Evolutionary conservation across 768 basidiomycete genomes (phyloP).

Genomic region (Rhodosporidiobolus sp.): DNA sequence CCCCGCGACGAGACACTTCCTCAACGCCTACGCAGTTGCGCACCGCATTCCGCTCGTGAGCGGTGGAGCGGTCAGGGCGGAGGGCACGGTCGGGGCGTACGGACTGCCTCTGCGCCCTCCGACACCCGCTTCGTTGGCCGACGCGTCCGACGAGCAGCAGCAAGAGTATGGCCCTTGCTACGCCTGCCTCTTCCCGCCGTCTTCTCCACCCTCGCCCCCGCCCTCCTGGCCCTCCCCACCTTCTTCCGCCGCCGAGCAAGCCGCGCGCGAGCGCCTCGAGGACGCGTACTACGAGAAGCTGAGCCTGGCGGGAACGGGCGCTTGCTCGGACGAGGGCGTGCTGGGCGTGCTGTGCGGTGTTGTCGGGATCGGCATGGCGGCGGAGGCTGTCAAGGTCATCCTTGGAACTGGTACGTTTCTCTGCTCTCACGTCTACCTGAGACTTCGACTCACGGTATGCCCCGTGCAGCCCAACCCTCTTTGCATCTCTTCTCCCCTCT

Average conservation of each 20-base stretch:
- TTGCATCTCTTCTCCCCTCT: conserved; percentile 74
- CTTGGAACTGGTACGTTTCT: conserved; percentile 42
- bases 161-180: conserved; percentile 78
- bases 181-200: conserved; percentile 83
- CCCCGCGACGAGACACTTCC: conserved; percentile 81
- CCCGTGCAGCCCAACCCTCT: conserved; percentile 60
- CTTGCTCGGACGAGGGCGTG: conserved; percentile 41
- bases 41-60: conserved; percentile 80
- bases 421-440: background rate
- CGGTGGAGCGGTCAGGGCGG: conserved; percentile 70
- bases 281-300: conserved; percentile 26
- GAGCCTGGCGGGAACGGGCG: conserved; percentile 34
- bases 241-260: conserved; percentile 43
- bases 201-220: conserved; percentile 59
- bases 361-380: conserved; percentile 54
- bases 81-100: conserved; percentile 51
- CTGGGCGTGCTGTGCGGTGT: conserved; percentile 67
- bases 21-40: conserved; percentile 77
- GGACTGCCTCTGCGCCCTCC: conserved; percentile 29
- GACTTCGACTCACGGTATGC: background rate
- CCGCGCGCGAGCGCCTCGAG: background rate
- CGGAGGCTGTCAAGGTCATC: conserved; percentile 28
- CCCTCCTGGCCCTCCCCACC: background rate
- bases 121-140: background rate
- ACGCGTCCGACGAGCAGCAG: background rate